Base-by-base conservation (phyloP, 2,329 filamentous ascomycete genomes). In the Alternaria alternata region DNA sequence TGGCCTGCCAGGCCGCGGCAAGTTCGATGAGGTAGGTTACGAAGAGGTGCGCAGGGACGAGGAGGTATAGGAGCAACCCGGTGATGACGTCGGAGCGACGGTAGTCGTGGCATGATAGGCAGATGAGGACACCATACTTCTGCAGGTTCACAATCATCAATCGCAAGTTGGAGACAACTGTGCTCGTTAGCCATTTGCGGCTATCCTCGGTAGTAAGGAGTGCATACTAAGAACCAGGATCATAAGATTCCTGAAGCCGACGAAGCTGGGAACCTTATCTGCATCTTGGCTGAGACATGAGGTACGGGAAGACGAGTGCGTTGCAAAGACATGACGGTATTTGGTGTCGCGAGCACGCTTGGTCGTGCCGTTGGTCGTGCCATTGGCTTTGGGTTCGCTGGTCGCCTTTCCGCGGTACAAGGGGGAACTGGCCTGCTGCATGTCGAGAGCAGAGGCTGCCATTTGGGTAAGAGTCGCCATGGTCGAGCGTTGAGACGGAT, bases 71-170 rank as follows among this genome's bases (percentile, higher is more conserved):
- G 12, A 90, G 83, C 7, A 90, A 83, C 18, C 93, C 94, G 43
- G 94, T 86, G 41, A 90, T 77, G 26, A 97, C 72, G 75, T 98
- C 94, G 71, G 91, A 87, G 57, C 85, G 87, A 57, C 91, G 88
- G 75, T 95, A 96, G 79, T 96, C 92, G 78, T 97, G 93, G 76
- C 94, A 96, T 66, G 88, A 88, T 61, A 99, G 83, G 75, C 94
- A 97, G 67, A 99, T 96, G 59, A 98, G 84, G 59, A 98, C 93
- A 54, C 95, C 95, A 76, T 99, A 99, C 91, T 97, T 97, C 83
- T 94, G 92, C 69, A 94, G 92, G 76, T 99, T 99, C 80, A 98
- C 95, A 74, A 99, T 93, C 82, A 98, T 92, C 72, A 99, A 85
- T 65, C 95, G 89, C 52, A 99, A 81, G 76, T 99, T 99, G 72